Percentiles rank a stretch among this genome's conserved stretches.
phyloP scores from a whole-genome alignment of 2,329 filamentous ascomycete species.

The Colletotrichum sp. region DNA sequence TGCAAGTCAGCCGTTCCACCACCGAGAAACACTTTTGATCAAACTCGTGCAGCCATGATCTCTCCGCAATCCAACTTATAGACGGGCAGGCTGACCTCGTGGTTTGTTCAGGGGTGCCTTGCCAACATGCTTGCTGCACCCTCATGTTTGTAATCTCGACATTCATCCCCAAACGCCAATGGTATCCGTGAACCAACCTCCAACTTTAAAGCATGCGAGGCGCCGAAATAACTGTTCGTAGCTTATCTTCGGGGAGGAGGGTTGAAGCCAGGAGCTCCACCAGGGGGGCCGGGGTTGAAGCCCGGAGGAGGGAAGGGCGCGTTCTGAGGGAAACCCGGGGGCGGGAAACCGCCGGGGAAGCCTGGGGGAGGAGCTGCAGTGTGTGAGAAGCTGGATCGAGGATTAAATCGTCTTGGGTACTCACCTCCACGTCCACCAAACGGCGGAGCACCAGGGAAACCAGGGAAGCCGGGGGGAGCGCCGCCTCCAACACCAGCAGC shows the following conservation, averaged over 20 bases:
- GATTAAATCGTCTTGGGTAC: slow-evolving; percentile 30
- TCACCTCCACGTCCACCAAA: slow-evolving; percentile 61
- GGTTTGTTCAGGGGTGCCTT: slow-evolving; percentile 11
- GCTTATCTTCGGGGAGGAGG: slow-evolving; percentile 67
- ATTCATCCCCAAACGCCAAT: slow-evolving; percentile 36
- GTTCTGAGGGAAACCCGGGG: slow-evolving; percentile 44
- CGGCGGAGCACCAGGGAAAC: slow-evolving; percentile 55
- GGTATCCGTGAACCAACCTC: slow-evolving; percentile 26
- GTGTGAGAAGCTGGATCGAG: slow-evolving; percentile 34
- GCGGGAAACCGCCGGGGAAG: slow-evolving; percentile 54
- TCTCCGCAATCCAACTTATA: background rate
- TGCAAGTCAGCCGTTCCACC: background rate
- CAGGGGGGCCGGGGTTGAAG: slow-evolving; percentile 50
- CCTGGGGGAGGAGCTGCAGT: slow-evolving; percentile 51
- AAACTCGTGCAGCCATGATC: background rate
- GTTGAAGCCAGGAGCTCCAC: slow-evolving; percentile 76
- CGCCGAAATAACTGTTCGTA: slow-evolving; percentile 20
- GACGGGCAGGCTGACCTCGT: background rate
- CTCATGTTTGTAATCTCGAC: slow-evolving; percentile 17
- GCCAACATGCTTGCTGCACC: slow-evolving; percentile 5
- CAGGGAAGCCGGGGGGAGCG: slow-evolving; percentile 62
- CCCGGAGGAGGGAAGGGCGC: slow-evolving; percentile 54
- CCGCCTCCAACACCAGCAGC: slow-evolving; percentile 84
- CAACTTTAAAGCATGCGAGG: slow-evolving; percentile 20
- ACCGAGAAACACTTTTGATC: background rate